A percentile compares a stretch with the other conserved stretches of the same genome.
These are phyloP conservation scores for Acanthamoeba castellanii DNA, from an alignment of 208 protist genomes.

Conservation along the genomic window DNA sequence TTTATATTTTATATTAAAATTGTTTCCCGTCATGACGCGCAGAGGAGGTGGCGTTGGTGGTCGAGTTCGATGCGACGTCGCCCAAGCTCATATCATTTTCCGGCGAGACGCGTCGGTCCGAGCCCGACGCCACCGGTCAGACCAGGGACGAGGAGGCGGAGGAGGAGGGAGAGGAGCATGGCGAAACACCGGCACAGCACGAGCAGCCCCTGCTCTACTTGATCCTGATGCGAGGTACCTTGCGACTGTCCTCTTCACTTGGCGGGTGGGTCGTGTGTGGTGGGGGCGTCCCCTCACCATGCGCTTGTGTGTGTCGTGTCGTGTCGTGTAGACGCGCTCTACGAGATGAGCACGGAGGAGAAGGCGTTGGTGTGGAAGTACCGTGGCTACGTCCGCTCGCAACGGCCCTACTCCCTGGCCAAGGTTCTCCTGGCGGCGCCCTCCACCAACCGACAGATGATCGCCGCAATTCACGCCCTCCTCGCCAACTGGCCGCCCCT, in stretches of 20 bases:
- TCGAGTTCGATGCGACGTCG: slow-evolving; percentile 6
- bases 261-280: too few species aligned
- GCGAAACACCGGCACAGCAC: not conserved
- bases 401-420: not conserved
- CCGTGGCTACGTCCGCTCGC: not conserved
- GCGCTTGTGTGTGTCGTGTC: not conserved
- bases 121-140: not conserved
- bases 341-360: slow-evolving; percentile 10
- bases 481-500: not conserved
- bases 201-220: not conserved
- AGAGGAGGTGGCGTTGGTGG: not conserved
- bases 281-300: not conserved
- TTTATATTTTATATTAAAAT: too few species aligned
- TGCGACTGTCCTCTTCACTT: not conserved
- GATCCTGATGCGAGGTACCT: not conserved
- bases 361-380: slow-evolving; percentile 13
- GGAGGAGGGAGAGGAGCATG: not conserved
- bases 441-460: not conserved
- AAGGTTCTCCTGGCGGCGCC: slow-evolving; percentile 14
- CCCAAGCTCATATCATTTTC: not conserved
- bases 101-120: not conserved
- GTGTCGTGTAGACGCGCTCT: not conserved
- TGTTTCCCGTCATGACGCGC: not conserved
- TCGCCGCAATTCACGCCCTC: not conserved
- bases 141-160: not conserved